Percentiles rank a stretch among this genome's conserved stretches.
Conservation (phyloP, 176 grass and related monocot species). For the Aegilops speltoides region DNA sequence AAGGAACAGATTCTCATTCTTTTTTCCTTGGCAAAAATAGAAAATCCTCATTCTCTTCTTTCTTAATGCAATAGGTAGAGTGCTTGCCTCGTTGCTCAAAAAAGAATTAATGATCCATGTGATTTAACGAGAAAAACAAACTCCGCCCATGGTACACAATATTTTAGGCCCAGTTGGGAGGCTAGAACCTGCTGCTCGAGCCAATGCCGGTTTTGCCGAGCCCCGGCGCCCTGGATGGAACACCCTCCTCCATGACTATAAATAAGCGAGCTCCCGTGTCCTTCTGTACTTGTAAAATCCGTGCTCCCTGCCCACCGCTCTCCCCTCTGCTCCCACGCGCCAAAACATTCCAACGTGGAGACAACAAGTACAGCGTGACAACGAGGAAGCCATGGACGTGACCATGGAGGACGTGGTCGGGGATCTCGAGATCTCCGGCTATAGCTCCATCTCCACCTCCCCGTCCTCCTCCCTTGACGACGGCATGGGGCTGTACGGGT, state of each 20-base stretch:
- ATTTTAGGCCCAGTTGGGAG: neutral
- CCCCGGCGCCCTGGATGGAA: neutral
- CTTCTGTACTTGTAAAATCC: neutral
- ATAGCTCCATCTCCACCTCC: slow-evolving; percentile 53
- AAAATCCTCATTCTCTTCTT: neutral
- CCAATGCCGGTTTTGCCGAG: neutral
- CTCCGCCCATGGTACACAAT: neutral
- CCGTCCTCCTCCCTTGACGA: slow-evolving; percentile 39
- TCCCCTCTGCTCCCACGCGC: slow-evolving; percentile 24
- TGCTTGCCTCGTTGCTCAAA: neutral
- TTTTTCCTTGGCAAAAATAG: too few relatives aligned
- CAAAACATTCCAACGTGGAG: slow-evolving; percentile 24
- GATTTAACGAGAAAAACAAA: slow-evolving; percentile 17
- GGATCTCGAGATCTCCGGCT: slow-evolving; percentile 53
- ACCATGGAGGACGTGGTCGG: slow-evolving; percentile 47
- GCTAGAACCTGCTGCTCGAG: neutral
- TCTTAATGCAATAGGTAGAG: neutral
- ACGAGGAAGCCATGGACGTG: slow-evolving; percentile 37
- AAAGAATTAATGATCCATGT: neutral
- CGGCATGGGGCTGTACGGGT: slow-evolving; percentile 18
- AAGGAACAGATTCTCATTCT: too few relatives aligned
- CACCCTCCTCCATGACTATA: slow-evolving; percentile 12
- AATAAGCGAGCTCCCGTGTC: slow-evolving; percentile 17
- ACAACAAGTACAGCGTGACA: neutral
- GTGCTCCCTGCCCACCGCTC: slow-evolving; percentile 29